A percentile compares a stretch with the other conserved stretches of the same genome.
Evolutionary conservation across 139 green algal genomes (phyloP).

Genomic region (Astrephomene gubernaculifera): DNA sequence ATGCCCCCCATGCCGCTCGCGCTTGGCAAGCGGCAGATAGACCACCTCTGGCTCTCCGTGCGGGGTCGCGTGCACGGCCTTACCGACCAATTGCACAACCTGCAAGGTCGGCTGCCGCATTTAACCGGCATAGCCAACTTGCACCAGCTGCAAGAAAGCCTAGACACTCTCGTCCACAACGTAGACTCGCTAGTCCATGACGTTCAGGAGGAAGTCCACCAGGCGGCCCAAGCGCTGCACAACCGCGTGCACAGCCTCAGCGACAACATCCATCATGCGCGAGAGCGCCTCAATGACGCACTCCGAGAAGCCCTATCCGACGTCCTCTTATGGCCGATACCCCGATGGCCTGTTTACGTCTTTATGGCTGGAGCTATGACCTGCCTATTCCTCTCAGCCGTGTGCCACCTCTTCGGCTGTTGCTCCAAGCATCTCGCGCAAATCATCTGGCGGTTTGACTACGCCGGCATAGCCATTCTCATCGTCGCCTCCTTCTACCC

Average conservation of each 20-base stretch:
- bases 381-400: slow-evolving; percentile 86
- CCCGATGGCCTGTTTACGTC: slow-evolving; percentile 68
- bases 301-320: slow-evolving; percentile 37
- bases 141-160: slow-evolving; percentile 55
- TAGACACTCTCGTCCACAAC: slow-evolving; percentile 46
- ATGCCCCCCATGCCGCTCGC: slow-evolving; percentile 63
- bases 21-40: slow-evolving; percentile 62
- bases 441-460: slow-evolving; percentile 93
- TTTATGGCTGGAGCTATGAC: slow-evolving; percentile 92
- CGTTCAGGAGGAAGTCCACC: slow-evolving; percentile 41
- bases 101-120: slow-evolving; percentile 3
- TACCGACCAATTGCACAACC: slow-evolving; percentile 23
- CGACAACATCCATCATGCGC: slow-evolving; percentile 18
- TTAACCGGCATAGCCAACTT: slow-evolving; percentile 38
- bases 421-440: slow-evolving; percentile 76
- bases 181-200: slow-evolving; percentile 34
- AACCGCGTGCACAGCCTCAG: slow-evolving; percentile 16
- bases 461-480: slow-evolving; percentile 92
- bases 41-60: slow-evolving; percentile 58
- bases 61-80: slow-evolving; percentile 45
- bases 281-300: neutral
- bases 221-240: slow-evolving; percentile 45
- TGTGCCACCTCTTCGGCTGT: slow-evolving; percentile 94
- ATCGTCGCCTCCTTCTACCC: slow-evolving; percentile 97
- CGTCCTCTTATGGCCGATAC: slow-evolving; percentile 50